Percentiles rank a stretch among this genome's conserved stretches.
phyloP scores from a whole-genome alignment of 768 basidiomycete genomes.

The Phylloporus sp. region DNA sequence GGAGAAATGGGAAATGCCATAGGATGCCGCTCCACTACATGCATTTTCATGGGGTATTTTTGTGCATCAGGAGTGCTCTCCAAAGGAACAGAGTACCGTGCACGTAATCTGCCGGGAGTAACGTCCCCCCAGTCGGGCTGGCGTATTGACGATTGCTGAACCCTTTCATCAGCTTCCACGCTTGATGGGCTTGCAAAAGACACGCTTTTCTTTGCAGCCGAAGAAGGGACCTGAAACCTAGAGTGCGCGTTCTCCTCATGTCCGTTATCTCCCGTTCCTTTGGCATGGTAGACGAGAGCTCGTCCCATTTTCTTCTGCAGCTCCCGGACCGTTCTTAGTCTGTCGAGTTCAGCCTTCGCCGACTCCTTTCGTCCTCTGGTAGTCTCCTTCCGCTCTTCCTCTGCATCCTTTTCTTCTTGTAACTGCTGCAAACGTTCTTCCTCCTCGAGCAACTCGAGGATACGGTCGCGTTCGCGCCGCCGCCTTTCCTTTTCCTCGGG shows the following conservation, averaged over 20 bases:
- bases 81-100: slow-evolving; percentile 34
- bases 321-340: slow-evolving; percentile 37
- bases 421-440: slow-evolving; percentile 53
- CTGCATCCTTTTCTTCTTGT: slow-evolving; percentile 37
- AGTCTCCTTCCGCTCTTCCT: slow-evolving; percentile 42
- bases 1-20: slow-evolving; percentile 19
- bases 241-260: slow-evolving; percentile 27
- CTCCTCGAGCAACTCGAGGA: slow-evolving; percentile 66
- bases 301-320: slow-evolving; percentile 79
- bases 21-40: slow-evolving; percentile 63
- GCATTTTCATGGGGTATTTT: slow-evolving; percentile 55
- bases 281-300: slow-evolving; percentile 46
- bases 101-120: slow-evolving; percentile 43
- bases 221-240: slow-evolving; percentile 25
- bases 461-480: slow-evolving; percentile 54
- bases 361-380: slow-evolving; percentile 48
- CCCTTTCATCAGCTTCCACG: slow-evolving; percentile 16
- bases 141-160: slow-evolving; percentile 1
- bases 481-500: slow-evolving; percentile 44
- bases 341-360: slow-evolving; percentile 38
- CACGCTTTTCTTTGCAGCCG: slow-evolving; percentile 56
- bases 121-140: slow-evolving; percentile 51
- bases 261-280: slow-evolving; percentile 32
- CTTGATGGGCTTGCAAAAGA: slow-evolving; percentile 50
- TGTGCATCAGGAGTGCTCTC: slow-evolving; percentile 28